Evolutionary conservation across 1,139 yeast genomes (phyloP).

Genomic region (Taiozyma onychis): DNA sequence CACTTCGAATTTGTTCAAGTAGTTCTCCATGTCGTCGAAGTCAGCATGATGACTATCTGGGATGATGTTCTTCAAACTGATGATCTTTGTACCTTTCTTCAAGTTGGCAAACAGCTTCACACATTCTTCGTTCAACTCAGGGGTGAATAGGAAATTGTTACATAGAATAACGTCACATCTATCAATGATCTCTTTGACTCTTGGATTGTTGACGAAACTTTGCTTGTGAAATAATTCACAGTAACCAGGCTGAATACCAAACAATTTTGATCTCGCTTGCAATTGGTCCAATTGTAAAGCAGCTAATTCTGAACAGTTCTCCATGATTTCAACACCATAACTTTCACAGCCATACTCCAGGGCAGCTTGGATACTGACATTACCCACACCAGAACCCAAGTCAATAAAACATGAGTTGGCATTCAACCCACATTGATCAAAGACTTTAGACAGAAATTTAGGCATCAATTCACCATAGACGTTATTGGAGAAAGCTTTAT

Average conservation of each 20-base stretch:
- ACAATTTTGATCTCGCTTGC: slow-evolving; percentile 47
- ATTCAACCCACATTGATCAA: slow-evolving; percentile 53
- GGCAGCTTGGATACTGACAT: slow-evolving; percentile 86
- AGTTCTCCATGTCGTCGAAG: slow-evolving; percentile 48
- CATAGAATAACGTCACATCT: slow-evolving; percentile 69
- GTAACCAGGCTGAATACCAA: slow-evolving; percentile 57
- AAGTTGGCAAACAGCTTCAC: slow-evolving; percentile 59
- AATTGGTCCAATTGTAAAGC: slow-evolving; percentile 54
- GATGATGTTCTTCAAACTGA: slow-evolving; percentile 72
- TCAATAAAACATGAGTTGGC: slow-evolving; percentile 64
- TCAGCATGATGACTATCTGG: slow-evolving; percentile 47
- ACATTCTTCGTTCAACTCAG: slow-evolving; percentile 61
- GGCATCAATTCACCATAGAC: slow-evolving; percentile 93
- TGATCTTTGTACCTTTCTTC: slow-evolving; percentile 70
- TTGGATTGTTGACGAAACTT: slow-evolving; percentile 64
- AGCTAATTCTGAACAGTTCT: slow-evolving; percentile 69
- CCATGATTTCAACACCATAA: slow-evolving; percentile 90
- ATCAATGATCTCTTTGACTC: slow-evolving; percentile 47
- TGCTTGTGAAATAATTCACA: slow-evolving; percentile 57
- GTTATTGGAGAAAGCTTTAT: slow-evolving; percentile 83
- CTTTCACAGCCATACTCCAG: slow-evolving; percentile 78
- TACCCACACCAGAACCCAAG: slow-evolving; percentile 92
- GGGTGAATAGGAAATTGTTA: slow-evolving; percentile 80
- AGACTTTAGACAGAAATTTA: slow-evolving; percentile 61
- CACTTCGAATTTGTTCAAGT: slow-evolving; percentile 62